These are phyloP conservation scores for Erysiphe neolycopersici DNA, from an alignment of 2,329 filamentous ascomycete genomes.

Conservation along the genomic window DNA sequence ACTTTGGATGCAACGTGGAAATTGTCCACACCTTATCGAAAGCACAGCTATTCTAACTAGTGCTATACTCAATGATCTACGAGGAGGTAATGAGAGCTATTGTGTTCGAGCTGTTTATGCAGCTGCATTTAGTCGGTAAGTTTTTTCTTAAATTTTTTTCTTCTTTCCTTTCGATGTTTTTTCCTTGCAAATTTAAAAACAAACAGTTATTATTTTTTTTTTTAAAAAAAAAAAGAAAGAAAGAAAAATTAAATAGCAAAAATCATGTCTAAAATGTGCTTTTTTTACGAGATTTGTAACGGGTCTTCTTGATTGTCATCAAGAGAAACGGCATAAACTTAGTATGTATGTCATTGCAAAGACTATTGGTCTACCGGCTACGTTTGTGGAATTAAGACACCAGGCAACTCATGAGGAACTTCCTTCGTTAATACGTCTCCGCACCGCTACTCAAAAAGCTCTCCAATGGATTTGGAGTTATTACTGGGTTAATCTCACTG, in stretches of 20 bases:
- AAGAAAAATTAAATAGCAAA: no score
- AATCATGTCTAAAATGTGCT: not conserved
- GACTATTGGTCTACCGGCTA: slow-evolving; percentile 40
- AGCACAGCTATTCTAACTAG: slow-evolving; percentile 48
- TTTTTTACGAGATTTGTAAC: slow-evolving; percentile 39
- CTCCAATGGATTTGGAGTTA: slow-evolving; percentile 71
- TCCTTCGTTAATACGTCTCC: slow-evolving; percentile 46
- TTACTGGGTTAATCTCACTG: slow-evolving; percentile 40
- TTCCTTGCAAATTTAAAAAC: no score
- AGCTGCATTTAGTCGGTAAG: slow-evolving; percentile 46
- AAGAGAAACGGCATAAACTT: slow-evolving; percentile 36
- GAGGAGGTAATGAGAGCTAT: slow-evolving; percentile 17
- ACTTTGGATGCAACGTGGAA: slow-evolving; percentile 46
- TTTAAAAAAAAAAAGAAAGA: no score
- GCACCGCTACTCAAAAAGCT: slow-evolving; percentile 40
- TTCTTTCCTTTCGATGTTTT: not conserved
- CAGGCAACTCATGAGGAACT: slow-evolving; percentile 77
- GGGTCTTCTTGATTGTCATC: slow-evolving; percentile 48
- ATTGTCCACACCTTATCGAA: slow-evolving; percentile 55
- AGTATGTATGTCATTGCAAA: slow-evolving; percentile 49
- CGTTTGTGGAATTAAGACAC: slow-evolving; percentile 72
- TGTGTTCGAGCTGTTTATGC: slow-evolving; percentile 43
- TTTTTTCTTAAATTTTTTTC: slow-evolving; percentile 3
- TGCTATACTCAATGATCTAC: slow-evolving; percentile 35
- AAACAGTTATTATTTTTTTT: no score